These are phyloP conservation scores for Scleroderma bovista DNA, from an alignment of 768 basidiomycete genomes.

Conservation along the genomic window DNA sequence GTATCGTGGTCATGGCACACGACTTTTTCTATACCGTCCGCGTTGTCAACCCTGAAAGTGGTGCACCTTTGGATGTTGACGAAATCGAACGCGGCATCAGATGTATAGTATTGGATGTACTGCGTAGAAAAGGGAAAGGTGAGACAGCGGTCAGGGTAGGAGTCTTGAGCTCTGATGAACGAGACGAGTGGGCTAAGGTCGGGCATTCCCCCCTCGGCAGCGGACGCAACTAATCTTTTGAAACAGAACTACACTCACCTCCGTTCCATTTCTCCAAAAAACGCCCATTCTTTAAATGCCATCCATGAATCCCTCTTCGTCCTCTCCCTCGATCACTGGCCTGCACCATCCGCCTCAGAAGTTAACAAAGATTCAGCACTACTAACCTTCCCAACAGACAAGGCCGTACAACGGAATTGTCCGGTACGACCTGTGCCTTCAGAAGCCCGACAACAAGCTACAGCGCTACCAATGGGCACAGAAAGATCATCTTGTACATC, in stretches of 20 bases:
- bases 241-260: conserved; percentile 68
- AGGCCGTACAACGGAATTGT: conserved; percentile 1
- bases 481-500: background rate
- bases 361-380: conserved; percentile 17
- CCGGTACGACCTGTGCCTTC: conserved; percentile 6
- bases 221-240: background rate
- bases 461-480: conserved; percentile 17
- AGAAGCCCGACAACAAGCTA: conserved; percentile 15
- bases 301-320: conserved; percentile 75
- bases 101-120: conserved; percentile 53
- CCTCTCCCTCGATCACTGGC: conserved; percentile 76
- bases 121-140: conserved; percentile 40
- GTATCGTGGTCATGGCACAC: conserved; percentile 63
- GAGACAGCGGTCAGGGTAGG: conserved; percentile 61
- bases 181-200: conserved; percentile 80
- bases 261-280: conserved; percentile 58
- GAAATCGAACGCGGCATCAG: conserved; percentile 43
- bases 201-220: conserved; percentile 9
- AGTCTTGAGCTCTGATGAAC: conserved; percentile 69
- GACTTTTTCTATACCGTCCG: conserved; percentile 78
- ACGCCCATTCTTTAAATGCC: conserved; percentile 51
- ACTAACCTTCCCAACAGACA: conserved; percentile 30
- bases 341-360: conserved; percentile 28
- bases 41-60: conserved; percentile 38
- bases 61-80: conserved; percentile 28